Base-by-base conservation (phyloP, 768 basidiomycete species). In the Glaciozyma antarctica region DNA sequence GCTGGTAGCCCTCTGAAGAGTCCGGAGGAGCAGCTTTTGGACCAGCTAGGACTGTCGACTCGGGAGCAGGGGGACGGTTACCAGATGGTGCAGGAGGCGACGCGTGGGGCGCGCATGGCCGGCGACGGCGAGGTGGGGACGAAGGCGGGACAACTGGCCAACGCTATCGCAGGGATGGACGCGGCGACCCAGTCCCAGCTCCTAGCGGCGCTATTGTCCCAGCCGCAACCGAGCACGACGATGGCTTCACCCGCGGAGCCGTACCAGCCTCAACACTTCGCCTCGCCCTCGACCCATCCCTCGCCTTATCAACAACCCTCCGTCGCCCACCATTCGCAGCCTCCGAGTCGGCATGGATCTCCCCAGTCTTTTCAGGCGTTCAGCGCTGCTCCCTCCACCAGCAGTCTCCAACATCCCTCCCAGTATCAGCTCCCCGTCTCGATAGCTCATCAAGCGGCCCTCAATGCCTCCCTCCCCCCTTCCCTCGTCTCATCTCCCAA, bases 151-250 rank as follows among this genome's bases (percentile, higher is more conserved):
- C 57, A 58, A 41, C 38, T 58, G n/a, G 24, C 34, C 13, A 22
- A 22, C 17, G 57, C 57, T 3, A 41, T 58, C 57, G 41, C 57
- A 34, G 24, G 30, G 38, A 34, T 58, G 30, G 57, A 58, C n/a
- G 15, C 58, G 26, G 49, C 52, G 52, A 60, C 58, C 3, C 64
- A 43, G 32, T 48, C 57, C 12, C 30, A 38, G 17, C 47, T 55
- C 3, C 45, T 45, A 12, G 15, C 24, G n/a, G 43, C 41, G 24
- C 38, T 43, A 22, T 12, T 38, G 15, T 17, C 38, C n/a, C 30
- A 16, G 3, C 21, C 30, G 51, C 26, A 26, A 12, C 17, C 16
- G 51, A 15, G 19, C n/a, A 19, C 53, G 32, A 34, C 53, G 6
- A 12, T 15, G 2, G 15, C 53, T 7, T 32, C 53, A 17, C 15